Percentiles rank a stretch among this genome's conserved stretches.
These are phyloP conservation scores for Trypethelium eluteriae DNA, from an alignment of 495 filamentous ascomycete genomes.

Conservation along the genomic window DNA sequence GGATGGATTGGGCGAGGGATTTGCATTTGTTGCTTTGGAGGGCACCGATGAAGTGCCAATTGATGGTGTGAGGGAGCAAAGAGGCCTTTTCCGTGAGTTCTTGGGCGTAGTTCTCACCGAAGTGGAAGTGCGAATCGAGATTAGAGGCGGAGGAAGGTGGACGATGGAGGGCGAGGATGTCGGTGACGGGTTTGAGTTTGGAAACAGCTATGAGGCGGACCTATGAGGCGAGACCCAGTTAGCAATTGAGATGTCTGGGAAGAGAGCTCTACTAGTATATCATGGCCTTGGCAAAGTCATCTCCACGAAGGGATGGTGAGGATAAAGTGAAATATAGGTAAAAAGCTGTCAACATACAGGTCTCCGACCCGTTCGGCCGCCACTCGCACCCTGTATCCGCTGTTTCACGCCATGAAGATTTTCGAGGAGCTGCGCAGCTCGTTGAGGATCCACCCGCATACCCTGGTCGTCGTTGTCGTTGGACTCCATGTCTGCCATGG, in stretches of 20 bases:
- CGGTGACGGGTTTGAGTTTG: conserved; percentile 83
- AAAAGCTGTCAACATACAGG: conserved; percentile 9
- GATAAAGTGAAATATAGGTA: conserved; percentile 12
- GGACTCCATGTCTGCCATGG: not conserved
- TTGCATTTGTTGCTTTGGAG: conserved; percentile 91
- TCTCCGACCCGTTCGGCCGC: conserved; percentile 11
- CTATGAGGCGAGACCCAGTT: conserved; percentile 32
- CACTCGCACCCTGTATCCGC: conserved; percentile 27
- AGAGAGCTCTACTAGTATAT: too few species aligned
- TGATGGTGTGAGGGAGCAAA: conserved; percentile 64
- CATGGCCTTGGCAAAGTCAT: too few species aligned
- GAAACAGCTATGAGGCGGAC: conserved; percentile 87
- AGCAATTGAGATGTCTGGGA: too few species aligned
- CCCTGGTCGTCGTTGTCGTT: conserved; percentile 17
- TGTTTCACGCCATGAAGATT: conserved; percentile 30
- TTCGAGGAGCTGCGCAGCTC: conserved; percentile 31
- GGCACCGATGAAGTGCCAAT: conserved; percentile 94
- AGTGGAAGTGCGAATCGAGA: conserved; percentile 56
- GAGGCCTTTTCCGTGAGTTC: conserved; percentile 81
- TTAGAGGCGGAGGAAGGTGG: conserved; percentile 26
- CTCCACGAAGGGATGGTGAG: too few species aligned
- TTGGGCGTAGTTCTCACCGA: conserved; percentile 96
- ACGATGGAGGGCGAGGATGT: conserved; percentile 75
- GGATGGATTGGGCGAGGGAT: conserved; percentile 68
- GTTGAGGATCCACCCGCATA: conserved; percentile 33